A percentile compares a stretch with the other conserved stretches of the same genome.
Conservation (phyloP, 495 filamentous ascomycete genomes). For the Penicillium riverlandense region DNA sequence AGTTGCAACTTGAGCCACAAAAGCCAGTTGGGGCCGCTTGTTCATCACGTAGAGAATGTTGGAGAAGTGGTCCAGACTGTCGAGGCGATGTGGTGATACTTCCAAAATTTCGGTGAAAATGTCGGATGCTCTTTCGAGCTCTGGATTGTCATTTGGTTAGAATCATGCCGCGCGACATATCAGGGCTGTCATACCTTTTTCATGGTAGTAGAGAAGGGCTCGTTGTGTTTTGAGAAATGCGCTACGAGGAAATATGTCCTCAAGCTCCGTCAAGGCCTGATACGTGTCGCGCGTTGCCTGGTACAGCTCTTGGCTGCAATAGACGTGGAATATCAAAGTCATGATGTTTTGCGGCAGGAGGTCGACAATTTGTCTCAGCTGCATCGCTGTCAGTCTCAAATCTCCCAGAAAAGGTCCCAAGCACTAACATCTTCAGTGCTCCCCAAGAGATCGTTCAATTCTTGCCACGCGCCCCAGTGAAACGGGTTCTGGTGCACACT, state of each 20-base stretch:
- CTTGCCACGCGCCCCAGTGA: conserved; percentile 96
- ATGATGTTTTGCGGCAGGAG: conserved; percentile 84
- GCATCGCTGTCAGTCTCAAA: conserved; percentile 9
- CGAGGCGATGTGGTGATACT: conserved; percentile 78
- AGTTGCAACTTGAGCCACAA: conserved; percentile 82
- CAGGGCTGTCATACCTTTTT: conserved; percentile 45
- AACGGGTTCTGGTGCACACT: conserved; percentile 83
- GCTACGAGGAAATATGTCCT: conserved; percentile 75
- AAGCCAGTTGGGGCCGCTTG: conserved; percentile 78
- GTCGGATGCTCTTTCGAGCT: conserved; percentile 76
- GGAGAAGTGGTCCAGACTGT: conserved; percentile 88
- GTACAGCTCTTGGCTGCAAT: conserved; percentile 84
- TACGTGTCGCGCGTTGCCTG: conserved; percentile 67
- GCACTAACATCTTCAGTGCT: conserved; percentile 72
- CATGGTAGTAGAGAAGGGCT: conserved; percentile 84
- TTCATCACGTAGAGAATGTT: conserved; percentile 96
- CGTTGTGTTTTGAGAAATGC: conserved; percentile 85
- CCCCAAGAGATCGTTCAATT: conserved; percentile 68
- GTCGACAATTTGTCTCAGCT: conserved; percentile 51
- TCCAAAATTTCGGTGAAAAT: conserved; percentile 78
- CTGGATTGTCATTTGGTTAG: conserved; percentile 23
- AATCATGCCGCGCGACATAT: not conserved
- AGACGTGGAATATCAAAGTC: conserved; percentile 86
- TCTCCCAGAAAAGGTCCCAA: conserved; percentile 7
- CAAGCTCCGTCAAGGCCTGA: conserved; percentile 64